Base-by-base conservation (phyloP, 1,284 basidiomycete genomes). In the Phellopilus nigrolimitatus region DNA sequence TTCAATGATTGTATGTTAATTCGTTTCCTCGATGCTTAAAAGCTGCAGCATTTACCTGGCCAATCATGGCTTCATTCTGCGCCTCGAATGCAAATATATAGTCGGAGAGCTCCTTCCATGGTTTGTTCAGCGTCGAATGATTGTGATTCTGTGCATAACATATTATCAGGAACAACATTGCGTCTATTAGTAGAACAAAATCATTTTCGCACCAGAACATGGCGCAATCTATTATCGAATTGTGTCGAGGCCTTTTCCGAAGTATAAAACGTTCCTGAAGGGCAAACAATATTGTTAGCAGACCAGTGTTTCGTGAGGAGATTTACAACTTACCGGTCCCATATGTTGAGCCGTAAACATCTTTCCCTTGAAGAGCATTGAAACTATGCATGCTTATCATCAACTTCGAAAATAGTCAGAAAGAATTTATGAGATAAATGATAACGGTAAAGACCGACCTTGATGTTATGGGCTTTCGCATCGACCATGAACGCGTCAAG, bases 71-170 rank as follows among this genome's bases (percentile, higher is more conserved):
- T 59, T 74, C 72, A 48, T 75, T 74, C 60, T 75, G 67, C 7
- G 72, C 70, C 61, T 72, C 68, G 44, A 69, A 66, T 0, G 69
- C 73, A 50, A 74, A 74, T 49, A 77, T 72, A 51, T 73, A 71
- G 7, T 67, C 65, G 38, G 62, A 66, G 3, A 75, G 63, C 54
- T 73, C 65, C 41, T 69, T 70, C 73, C 73, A 75, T 0, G 69
- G 67, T 48, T 66, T 64, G 0, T 68, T 68, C 25, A 75, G 61
- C 13, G 66, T 61, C 1, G 61, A 55, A 55, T 75, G 71, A 53
- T 66, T 64, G 60, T 76, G 73, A 24, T 56, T 57, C n/a, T n/a
- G n/a, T n/a, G n/a, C n/a, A n/a, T n/a, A n/a, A n/a, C n/a, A n/a
- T n/a, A n/a, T n/a, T n/a, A n/a, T n/a, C n/a, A n/a, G n/a, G n/a